Evolutionary conservation across 169 alveolate species (phyloP).

Genomic region (Plasmodium malariae): DNA sequence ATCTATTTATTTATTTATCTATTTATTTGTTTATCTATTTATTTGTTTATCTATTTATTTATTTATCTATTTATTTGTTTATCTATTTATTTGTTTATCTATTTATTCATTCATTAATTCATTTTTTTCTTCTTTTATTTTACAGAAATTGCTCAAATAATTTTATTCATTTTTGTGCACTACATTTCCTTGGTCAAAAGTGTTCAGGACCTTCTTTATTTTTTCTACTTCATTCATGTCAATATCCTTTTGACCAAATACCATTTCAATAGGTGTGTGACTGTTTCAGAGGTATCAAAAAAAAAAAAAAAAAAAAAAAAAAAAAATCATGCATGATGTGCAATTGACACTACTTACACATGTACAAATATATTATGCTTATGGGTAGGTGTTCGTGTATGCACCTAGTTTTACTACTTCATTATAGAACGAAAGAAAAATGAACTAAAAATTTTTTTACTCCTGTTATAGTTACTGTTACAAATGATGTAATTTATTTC

Average conservation of each 20-base stretch:
- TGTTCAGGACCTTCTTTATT: slow-evolving; percentile 60
- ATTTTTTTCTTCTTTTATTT: too few relatives aligned
- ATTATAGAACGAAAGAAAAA: not conserved
- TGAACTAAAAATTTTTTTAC: too few relatives aligned
- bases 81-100: too few relatives aligned
- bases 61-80: too few relatives aligned
- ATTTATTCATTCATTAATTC: too few relatives aligned
- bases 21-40: too few relatives aligned
- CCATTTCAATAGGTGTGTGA: slow-evolving; percentile 79
- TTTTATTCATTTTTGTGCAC: not conserved
- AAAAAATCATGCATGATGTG: not conserved
- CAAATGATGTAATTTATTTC: not conserved
- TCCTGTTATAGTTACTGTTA: too few relatives aligned
- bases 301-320: not conserved
- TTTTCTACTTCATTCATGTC: slow-evolving; percentile 78
- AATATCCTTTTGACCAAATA: slow-evolving; percentile 77
- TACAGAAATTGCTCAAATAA: not conserved
- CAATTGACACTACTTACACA: not conserved
- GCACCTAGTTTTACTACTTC: not conserved
- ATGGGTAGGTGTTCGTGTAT: too few relatives aligned
- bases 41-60: too few relatives aligned
- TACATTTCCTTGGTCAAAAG: slow-evolving; percentile 80
- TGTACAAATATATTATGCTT: not conserved
- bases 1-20: too few relatives aligned
- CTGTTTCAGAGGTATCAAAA: slow-evolving; percentile 23